These are phyloP conservation scores for Nemania sp. DNA, from an alignment of 2,329 filamentous ascomycete genomes.

Conservation along the genomic window DNA sequence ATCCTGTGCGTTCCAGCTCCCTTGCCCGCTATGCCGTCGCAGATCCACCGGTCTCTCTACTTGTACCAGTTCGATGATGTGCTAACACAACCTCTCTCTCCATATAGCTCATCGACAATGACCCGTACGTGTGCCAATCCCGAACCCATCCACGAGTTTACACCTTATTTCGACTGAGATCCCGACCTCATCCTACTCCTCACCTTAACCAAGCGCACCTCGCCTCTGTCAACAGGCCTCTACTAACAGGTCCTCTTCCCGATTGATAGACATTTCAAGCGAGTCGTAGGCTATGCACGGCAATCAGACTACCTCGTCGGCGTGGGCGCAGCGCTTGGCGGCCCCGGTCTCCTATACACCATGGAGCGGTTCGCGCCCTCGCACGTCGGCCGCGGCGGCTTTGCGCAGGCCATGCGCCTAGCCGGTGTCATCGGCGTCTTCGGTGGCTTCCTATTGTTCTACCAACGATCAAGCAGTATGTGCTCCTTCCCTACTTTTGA, in stretches of 20 bases:
- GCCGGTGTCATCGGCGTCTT: conserved; percentile 70
- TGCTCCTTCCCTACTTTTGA: conserved; percentile 33
- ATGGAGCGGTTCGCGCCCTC: conserved; percentile 88
- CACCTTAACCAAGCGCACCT: too few species aligned
- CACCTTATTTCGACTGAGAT: too few species aligned
- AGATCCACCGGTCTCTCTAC: neutral
- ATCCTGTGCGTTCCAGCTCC: conserved; percentile 70
- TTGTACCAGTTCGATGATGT: neutral
- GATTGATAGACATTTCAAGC: conserved; percentile 83
- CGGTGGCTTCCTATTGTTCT: conserved; percentile 83
- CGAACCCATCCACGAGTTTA: neutral
- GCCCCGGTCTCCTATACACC: conserved; percentile 72
- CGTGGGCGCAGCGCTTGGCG: conserved; percentile 67
- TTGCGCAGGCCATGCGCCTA: conserved; percentile 81
- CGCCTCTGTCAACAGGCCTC: too few species aligned
- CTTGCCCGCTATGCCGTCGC: conserved; percentile 26
- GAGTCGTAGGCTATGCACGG: conserved; percentile 86
- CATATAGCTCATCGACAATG: conserved; percentile 92
- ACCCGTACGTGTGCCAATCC: conserved; percentile 71
- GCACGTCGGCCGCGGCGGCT: conserved; percentile 79
- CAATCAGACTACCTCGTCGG: conserved; percentile 79
- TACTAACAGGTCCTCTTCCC: too few species aligned
- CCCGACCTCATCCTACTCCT: too few species aligned
- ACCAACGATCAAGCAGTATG: conserved; percentile 82
- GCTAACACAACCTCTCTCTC: conserved; percentile 35